These are phyloP conservation scores for Talaromyces islandicus DNA, from an alignment of 2,329 filamentous ascomycete species.

Conservation along the genomic window DNA sequence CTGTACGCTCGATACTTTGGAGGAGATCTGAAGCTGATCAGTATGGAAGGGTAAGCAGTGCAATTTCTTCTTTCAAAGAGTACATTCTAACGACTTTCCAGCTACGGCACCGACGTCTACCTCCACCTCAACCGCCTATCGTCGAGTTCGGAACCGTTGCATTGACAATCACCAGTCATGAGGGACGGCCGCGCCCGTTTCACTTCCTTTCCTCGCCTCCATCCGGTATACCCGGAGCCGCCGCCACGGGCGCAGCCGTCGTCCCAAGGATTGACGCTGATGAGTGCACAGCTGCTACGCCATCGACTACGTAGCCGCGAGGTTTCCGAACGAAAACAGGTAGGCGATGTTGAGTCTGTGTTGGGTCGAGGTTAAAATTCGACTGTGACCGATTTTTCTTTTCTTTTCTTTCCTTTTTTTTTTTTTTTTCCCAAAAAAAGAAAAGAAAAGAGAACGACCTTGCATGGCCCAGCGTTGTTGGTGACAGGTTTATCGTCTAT, in stretches of 20 bases:
- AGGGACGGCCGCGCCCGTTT: conserved; percentile 58
- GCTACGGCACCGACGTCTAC: conserved; percentile 97
- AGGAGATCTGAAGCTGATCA: conserved; percentile 93
- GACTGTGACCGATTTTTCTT: too few relatives aligned
- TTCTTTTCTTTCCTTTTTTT: too few relatives aligned
- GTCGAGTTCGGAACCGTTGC: conserved; percentile 89
- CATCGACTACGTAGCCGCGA: conserved; percentile 67
- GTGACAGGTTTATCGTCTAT: not conserved
- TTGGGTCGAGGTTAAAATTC: not conserved
- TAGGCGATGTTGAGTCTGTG: conserved; percentile 67
- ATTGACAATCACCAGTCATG: conserved; percentile 88
- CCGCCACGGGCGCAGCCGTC: conserved; percentile 16
- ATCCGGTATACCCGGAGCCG: conserved; percentile 31
- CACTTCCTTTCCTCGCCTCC: conserved; percentile 35
- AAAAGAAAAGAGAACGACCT: not conserved
- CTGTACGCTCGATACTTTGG: conserved; percentile 97
- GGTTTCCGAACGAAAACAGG: conserved; percentile 80
- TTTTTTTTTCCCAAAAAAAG: too few relatives aligned
- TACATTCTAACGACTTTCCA: conserved; percentile 32
- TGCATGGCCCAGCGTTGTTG: too few relatives aligned
- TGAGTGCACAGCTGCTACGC: conserved; percentile 54
- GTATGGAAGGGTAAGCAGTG: conserved; percentile 82
- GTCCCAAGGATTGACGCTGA: conserved; percentile 48
- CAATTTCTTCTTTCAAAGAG: not conserved
- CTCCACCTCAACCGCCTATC: conserved; percentile 94